phyloP scores from a whole-genome alignment of 768 basidiomycete genomes.

The Rhizopogon roseolus region DNA sequence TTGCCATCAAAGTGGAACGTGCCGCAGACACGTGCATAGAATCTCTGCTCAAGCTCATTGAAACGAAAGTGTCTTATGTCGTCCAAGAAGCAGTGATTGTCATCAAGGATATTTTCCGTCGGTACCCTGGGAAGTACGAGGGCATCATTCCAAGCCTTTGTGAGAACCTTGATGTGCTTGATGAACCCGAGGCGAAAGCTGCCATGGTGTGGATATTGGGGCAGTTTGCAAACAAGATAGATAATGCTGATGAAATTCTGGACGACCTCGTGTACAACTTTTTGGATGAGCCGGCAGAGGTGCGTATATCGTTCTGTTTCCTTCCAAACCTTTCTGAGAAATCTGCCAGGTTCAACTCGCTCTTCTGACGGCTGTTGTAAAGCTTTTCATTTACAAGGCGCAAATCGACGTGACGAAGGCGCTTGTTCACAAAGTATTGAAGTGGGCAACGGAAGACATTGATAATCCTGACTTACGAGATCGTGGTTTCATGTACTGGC shows the following conservation, averaged over 20 bases:
- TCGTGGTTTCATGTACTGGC: slow-evolving; percentile 99
- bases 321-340: background rate
- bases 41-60: slow-evolving; percentile 79
- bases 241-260: slow-evolving; percentile 92
- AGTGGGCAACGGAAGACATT: slow-evolving; percentile 95
- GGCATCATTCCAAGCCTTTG: slow-evolving; percentile 92
- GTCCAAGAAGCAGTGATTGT: slow-evolving; percentile 97
- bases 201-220: slow-evolving; percentile 98
- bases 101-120: slow-evolving; percentile 95
- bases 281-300: slow-evolving; percentile 91
- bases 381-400: slow-evolving; percentile 90
- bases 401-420: slow-evolving; percentile 81
- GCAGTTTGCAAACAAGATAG: slow-evolving; percentile 92
- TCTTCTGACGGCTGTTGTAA: slow-evolving; percentile 89
- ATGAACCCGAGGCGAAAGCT: slow-evolving; percentile 95
- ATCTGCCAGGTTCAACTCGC: slow-evolving; percentile 83
- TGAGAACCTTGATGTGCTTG: slow-evolving; percentile 84
- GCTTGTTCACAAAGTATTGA: slow-evolving; percentile 90
- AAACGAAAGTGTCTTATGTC: slow-evolving; percentile 92
- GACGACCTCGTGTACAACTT: slow-evolving; percentile 89
- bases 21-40: slow-evolving; percentile 90
- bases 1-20: slow-evolving; percentile 94
- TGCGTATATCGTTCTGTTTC: slow-evolving; percentile 27
- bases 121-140: slow-evolving; percentile 96
- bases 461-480: slow-evolving; percentile 98